Evolutionary conservation across 352 stramenopile species (phyloP), one percentile per base, ranked within the genome.

Genomic region (Pythium sp.): DNA sequence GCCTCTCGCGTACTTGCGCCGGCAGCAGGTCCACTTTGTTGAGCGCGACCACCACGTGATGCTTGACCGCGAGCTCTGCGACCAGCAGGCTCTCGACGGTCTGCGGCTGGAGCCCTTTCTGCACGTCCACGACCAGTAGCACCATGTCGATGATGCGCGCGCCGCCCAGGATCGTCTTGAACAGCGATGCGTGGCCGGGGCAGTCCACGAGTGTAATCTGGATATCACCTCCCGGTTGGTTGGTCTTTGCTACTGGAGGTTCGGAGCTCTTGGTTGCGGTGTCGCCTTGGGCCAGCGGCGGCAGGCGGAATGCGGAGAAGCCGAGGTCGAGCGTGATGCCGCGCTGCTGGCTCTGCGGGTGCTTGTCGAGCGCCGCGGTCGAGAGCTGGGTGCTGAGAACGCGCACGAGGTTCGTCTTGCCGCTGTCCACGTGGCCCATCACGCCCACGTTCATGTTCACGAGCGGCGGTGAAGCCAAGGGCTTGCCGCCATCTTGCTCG

Each of bases 101-200:
- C 86, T 99, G 98, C 3, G 97, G 91, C 77, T 99, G 97, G 24
- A 99, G 97, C 9, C 97, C 97, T 76, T 99, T 99, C 59, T 89
- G 94, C 12, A 89, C 91, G 74, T 99, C 97, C 4, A 99, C 89
- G 18, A 99, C 96, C 22, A 99, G 80, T 24, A 99, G 69, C 32
- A 99, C 97, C 66, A 98, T 92, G 75, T 99, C 97, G 72, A 99
- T 99, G 73, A 99, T 99, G 78, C 99, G 95, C 49, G 98, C 94
- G 62, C 97, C 97, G 36, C 95, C 97, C 46, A 99, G 97, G 64
- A 99, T 99, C n/a, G 97, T 99, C 65, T 97, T 92, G 70, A 99
- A 99, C 11, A 99, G 80, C 20, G 92, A 98, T 26, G 97, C 97
- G 74, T 99, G 98, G 4, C 98, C 98, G 1, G 98, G 98, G 79